phyloP scores from a whole-genome alignment of 768 basidiomycete species.

The Amanita subjunquillea region DNA sequence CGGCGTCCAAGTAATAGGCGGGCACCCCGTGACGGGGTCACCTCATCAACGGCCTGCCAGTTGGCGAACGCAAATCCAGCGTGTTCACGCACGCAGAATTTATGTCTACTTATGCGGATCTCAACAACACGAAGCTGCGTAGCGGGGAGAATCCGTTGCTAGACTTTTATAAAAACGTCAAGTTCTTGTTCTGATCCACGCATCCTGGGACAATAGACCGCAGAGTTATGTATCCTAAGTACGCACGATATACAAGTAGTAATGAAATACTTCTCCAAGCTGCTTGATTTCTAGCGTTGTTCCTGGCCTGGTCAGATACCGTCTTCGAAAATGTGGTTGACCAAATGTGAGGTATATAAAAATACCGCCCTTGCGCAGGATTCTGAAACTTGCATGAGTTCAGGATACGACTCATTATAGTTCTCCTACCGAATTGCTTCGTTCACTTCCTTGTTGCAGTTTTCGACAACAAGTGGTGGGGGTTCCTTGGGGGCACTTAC shows the following conservation, averaged over 20 bases:
- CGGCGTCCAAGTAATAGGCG: slow-evolving; percentile 47
- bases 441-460: slow-evolving; percentile 68
- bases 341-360: slow-evolving; percentile 84
- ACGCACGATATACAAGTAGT: slow-evolving; percentile 65
- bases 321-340: slow-evolving; percentile 78
- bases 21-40: slow-evolving; percentile 56
- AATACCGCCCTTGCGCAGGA: slow-evolving; percentile 47
- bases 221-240: slow-evolving; percentile 16
- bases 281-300: slow-evolving; percentile 58
- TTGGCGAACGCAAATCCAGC: slow-evolving; percentile 72
- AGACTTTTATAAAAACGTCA: slow-evolving; percentile 88
- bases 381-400: slow-evolving; percentile 24
- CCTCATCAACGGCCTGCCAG: slow-evolving; percentile 64
- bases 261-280: slow-evolving; percentile 76
- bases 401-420: neutral
- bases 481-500: slow-evolving; percentile 42
- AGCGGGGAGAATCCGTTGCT: slow-evolving; percentile 87
- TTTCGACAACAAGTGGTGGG: slow-evolving; percentile 53
- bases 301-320: slow-evolving; percentile 45
- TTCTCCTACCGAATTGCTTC: slow-evolving; percentile 55
- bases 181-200: slow-evolving; percentile 64
- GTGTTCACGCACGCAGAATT: slow-evolving; percentile 89
- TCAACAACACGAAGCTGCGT: slow-evolving; percentile 55
- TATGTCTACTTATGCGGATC: slow-evolving; percentile 73
- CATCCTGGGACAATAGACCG: neutral